phyloP scores from a whole-genome alignment of 2,329 filamentous ascomycete genomes.

The Penicillium palitans region DNA sequence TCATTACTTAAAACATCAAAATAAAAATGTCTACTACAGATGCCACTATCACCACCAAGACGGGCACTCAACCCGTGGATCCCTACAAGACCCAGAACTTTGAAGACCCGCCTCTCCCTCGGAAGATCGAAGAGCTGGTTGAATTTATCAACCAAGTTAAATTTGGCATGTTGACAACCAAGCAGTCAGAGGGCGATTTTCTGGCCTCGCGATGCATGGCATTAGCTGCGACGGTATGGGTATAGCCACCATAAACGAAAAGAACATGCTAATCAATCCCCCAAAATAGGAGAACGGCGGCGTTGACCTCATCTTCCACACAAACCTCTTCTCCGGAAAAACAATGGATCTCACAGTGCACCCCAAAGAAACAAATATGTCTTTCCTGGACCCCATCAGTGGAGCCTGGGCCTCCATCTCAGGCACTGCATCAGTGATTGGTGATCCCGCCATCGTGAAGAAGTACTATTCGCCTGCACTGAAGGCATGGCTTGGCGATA shows the following conservation, averaged over 20 bases:
- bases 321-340: constrained; percentile 87
- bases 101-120: constrained; percentile 67
- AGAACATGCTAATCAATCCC: background rate
- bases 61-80: constrained; percentile 66
- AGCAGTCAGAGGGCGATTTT: constrained; percentile 59
- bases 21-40: constrained; percentile 26
- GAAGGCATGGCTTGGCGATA: constrained; percentile 83
- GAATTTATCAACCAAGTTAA: constrained; percentile 72
- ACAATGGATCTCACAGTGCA: constrained; percentile 75
- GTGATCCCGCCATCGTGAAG: constrained; percentile 66
- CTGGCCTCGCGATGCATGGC: constrained; percentile 86
- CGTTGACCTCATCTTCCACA: constrained; percentile 84
- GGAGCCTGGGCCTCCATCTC: constrained; percentile 87
- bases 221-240: constrained; percentile 69
- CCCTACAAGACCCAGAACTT: constrained; percentile 78
- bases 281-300: constrained; percentile 67
- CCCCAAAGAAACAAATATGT: constrained; percentile 71
- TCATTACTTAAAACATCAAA: background rate
- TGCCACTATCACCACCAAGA: constrained; percentile 56
- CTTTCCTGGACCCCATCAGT: constrained; percentile 68
- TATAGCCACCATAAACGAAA: background rate
- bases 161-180: constrained; percentile 87
- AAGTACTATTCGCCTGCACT: constrained; percentile 73
- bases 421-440: constrained; percentile 69
- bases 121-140: constrained; percentile 74